Base-by-base conservation (phyloP, 192 early-diverging fungal species). In the Backusella parvicylindrica region DNA sequence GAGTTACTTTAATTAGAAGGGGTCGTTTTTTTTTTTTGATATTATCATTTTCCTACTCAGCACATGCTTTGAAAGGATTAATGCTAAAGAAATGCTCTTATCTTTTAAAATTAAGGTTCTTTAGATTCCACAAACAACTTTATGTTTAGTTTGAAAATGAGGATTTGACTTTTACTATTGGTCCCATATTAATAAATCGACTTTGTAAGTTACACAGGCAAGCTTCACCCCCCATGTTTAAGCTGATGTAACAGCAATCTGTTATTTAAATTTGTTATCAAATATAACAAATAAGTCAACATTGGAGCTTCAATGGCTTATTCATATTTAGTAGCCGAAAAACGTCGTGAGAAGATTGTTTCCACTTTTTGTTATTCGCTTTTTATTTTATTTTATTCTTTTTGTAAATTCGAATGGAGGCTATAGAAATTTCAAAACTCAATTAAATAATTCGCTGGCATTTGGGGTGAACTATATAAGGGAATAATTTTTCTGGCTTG, bases 251-350 rank as follows among this genome's bases (percentile, higher is more conserved):
- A 53, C 50, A 23, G 18, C 1, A 53, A n/a, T 21, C 50, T 53
- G 50, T 53, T 53, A 16, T 53, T 53, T 53, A 21, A 53, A 53
- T 53, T n/a, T 9, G 50, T 21, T 53, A 23, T 53, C 50, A 53
- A 53, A 53, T n/a, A 53, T 53, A n/a, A 53, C 50, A 53, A 53
- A 53, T 53, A 53, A 53, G 50, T 53, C 50, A 53, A 53, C 50
- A 53, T 53, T 53, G 50, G 21, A 23, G 40, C 40, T 0, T 41
- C 40, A 41, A 16, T 41, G 40, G 40, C 40, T 15, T 53, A 21
- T 53, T 53, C 50, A 21, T 53, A 21, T 53, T 53, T 53, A 53
- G 50, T 21, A 53, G 9, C 50, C n/a, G 50, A 53, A 53, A 53
- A 53, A 53, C 21, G 9, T 53, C 50, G 50, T 53, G 50, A 53